A percentile compares a stretch with the other conserved stretches of the same genome.
Evolutionary conservation across 108 stramenopile species (phyloP).

Genomic region (Nitzschia sp.): DNA sequence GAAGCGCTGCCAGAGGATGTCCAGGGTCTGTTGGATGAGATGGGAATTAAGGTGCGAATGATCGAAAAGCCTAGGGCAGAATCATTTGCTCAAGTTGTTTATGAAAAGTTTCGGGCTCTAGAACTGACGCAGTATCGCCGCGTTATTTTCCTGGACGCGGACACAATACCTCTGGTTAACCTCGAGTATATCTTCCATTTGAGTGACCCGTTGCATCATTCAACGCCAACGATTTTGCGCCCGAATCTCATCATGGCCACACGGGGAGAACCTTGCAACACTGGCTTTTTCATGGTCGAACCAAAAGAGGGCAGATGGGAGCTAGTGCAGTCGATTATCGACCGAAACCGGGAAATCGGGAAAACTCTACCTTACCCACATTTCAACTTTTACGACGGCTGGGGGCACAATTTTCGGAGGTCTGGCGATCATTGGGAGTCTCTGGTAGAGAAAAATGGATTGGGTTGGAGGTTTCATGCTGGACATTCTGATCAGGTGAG

Average conservation of each 20-base stretch:
- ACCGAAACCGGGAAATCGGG: no score
- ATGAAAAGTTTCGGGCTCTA: constrained; percentile 45
- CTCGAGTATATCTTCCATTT: constrained; percentile 44
- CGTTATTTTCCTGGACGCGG: constrained; percentile 52
- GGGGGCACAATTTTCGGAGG: no score
- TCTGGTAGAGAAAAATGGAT: no score
- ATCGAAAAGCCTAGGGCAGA: no score
- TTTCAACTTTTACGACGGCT: no score
- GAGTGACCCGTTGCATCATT: constrained; percentile 11
- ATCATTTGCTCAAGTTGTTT: not conserved
- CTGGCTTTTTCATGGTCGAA: constrained; percentile 39
- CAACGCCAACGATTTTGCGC: not conserved
- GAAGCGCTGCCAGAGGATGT: no score
- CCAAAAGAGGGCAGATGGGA: constrained; percentile 21
- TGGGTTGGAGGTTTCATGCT: no score
- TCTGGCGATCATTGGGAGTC: no score
- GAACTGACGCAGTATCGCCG: constrained; percentile 40
- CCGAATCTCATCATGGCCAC: constrained; percentile 28
- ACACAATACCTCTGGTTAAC: constrained; percentile 43
- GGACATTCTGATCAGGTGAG: no score
- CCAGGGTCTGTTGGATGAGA: no score
- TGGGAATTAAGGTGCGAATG: no score
- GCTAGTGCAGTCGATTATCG: constrained; percentile 20
- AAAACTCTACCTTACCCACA: no score
- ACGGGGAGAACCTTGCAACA: constrained; percentile 29